Evolutionary conservation across 352 stramenopile genomes (phyloP).

Genomic region (Globisporangium uncinulatum): DNA sequence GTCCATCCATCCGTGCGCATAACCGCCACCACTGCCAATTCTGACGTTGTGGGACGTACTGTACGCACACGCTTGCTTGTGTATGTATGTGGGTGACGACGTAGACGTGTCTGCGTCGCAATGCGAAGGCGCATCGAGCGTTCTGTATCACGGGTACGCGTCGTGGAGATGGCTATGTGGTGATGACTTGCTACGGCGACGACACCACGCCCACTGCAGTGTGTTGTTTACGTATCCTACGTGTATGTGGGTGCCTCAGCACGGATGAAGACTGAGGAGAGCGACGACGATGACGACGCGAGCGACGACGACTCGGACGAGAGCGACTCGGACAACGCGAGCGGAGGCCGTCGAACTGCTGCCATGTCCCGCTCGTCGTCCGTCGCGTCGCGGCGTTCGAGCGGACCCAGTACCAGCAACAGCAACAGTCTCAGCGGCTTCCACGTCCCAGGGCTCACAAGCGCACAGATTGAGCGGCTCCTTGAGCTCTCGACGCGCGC

Average conservation of each 20-base stretch:
- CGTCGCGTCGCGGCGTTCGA: conserved; percentile 9
- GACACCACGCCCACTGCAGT: background rate
- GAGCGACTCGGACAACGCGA: conserved; percentile 66
- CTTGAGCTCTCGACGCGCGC: conserved; percentile 56
- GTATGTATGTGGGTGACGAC: background rate
- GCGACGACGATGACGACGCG: conserved; percentile 40
- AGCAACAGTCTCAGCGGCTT: conserved; percentile 11
- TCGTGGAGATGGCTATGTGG: background rate
- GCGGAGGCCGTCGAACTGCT: conserved; percentile 21
- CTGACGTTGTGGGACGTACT: too few relatives aligned
- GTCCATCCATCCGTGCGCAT: too few relatives aligned
- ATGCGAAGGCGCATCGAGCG: conserved; percentile 63
- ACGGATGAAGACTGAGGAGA: conserved; percentile 58
- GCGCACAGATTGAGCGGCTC: conserved; percentile 61
- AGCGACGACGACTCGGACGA: conserved; percentile 13
- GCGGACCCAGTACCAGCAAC: background rate
- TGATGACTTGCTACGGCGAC: background rate
- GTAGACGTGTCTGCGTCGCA: conserved; percentile 64
- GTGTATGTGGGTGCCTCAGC: conserved; percentile 12
- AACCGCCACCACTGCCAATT: too few relatives aligned
- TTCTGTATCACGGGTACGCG: conserved; percentile 52
- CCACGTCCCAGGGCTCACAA: conserved; percentile 47
- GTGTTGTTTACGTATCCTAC: background rate
- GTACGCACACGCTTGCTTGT: too few relatives aligned
- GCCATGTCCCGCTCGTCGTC: conserved; percentile 14